Evolutionary conservation across 352 stramenopile species (phyloP).

Genomic region (Phytophthora sp.): DNA sequence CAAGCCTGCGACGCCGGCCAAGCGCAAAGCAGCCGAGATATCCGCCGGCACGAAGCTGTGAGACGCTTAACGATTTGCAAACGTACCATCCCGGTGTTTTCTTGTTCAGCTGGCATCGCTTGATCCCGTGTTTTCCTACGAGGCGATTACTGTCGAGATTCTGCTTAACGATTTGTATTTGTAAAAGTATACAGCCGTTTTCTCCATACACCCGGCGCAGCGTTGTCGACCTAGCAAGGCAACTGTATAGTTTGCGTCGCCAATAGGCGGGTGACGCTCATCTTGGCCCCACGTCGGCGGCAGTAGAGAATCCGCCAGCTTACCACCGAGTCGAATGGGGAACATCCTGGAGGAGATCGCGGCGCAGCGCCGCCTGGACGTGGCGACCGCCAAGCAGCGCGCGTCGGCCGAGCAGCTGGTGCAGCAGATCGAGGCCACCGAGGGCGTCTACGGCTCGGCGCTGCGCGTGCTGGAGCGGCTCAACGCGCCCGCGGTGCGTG

Average conservation of each 20-base stretch:
- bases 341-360: constrained; percentile 86
- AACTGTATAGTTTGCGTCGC: too few relatives aligned
- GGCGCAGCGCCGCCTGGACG: constrained; percentile 69
- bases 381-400: constrained; percentile 59
- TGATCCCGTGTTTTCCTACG: too few relatives aligned
- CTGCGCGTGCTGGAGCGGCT: constrained; percentile 89
- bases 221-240: too few relatives aligned
- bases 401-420: constrained; percentile 59
- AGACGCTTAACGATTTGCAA: constrained; percentile 24
- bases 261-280: too few relatives aligned
- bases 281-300: too few relatives aligned
- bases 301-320: background rate
- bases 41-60: constrained; percentile 25
- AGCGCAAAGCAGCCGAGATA: constrained; percentile 67
- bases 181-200: too few relatives aligned
- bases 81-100: too few relatives aligned
- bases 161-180: too few relatives aligned
- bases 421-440: constrained; percentile 79
- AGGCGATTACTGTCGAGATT: background rate
- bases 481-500: constrained; percentile 74
- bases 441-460: constrained; percentile 79
- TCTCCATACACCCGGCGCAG: too few relatives aligned
- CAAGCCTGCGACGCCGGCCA: constrained; percentile 38
- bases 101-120: too few relatives aligned
- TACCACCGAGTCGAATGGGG: too few relatives aligned